These are phyloP conservation scores for Rhexocercosporidium sp. DNA, from an alignment of 2,329 filamentous ascomycete species.

Conservation along the genomic window DNA sequence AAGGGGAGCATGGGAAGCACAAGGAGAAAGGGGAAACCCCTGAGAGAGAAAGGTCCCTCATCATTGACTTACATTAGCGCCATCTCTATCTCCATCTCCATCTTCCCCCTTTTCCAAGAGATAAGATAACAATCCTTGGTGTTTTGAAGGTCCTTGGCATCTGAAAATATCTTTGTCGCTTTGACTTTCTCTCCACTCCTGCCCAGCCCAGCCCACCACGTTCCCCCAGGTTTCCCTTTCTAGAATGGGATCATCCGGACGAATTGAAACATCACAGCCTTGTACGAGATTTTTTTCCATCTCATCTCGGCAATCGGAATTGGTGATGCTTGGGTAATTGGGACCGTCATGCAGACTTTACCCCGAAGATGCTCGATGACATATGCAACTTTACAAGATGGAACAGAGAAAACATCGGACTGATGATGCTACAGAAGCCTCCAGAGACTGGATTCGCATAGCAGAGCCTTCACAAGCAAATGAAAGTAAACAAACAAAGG, in stretches of 20 bases:
- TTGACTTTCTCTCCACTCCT: not conserved
- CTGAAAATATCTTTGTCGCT: not conserved
- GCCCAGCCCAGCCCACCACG: not conserved
- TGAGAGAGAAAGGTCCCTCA: not conserved
- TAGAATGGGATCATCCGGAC: not conserved
- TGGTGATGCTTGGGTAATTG: not conserved
- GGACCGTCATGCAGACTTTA: not conserved
- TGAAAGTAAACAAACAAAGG: not conserved
- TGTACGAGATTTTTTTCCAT: not conserved
- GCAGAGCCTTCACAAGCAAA: not conserved
- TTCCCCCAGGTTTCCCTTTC: not conserved
- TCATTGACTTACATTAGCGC: not conserved
- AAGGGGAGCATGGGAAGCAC: too few species aligned
- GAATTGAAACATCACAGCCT: constrained; percentile 1
- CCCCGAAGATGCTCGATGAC: not conserved
- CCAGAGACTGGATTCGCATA: not conserved
- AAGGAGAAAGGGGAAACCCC: too few species aligned
- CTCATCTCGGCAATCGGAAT: not conserved
- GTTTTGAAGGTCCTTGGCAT: constrained; percentile 1
- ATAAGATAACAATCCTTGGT: constrained; percentile 13
- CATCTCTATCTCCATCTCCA: too few species aligned
- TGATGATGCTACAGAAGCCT: not conserved
- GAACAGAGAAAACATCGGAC: not conserved
- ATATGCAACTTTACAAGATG: not conserved
- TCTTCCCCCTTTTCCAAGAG: not conserved